A percentile compares a stretch with the other conserved stretches of the same genome.
Conservation (phyloP, 768 basidiomycete species). For the Rhodotorula diobovata region DNA sequence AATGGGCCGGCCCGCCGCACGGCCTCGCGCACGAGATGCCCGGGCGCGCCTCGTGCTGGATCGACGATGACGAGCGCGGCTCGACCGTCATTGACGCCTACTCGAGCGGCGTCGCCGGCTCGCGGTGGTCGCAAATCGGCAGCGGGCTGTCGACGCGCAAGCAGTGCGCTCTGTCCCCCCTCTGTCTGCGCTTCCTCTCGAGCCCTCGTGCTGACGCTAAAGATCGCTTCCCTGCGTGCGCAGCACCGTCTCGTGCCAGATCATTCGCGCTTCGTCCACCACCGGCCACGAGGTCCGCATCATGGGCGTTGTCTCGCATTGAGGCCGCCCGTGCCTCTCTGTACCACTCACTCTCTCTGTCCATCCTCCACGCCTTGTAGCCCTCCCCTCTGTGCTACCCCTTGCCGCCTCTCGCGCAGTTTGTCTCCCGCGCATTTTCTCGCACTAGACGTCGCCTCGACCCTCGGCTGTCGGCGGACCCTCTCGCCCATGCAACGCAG, state of each 20-base stretch:
- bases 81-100: neutral
- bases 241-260: constrained; percentile 13
- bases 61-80: neutral
- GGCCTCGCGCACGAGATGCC: neutral
- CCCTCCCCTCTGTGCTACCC: neutral
- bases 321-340: too few relatives aligned
- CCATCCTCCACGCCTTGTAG: neutral
- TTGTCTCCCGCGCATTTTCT: too few relatives aligned
- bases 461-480: too few relatives aligned
- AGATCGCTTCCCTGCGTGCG: too few relatives aligned
- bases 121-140: neutral
- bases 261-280: neutral
- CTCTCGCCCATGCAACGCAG: too few relatives aligned
- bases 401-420: too few relatives aligned
- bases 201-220: neutral
- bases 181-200: too few relatives aligned
- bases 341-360: too few relatives aligned
- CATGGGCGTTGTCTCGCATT: constrained; percentile 15
- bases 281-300: constrained; percentile 15
- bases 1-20: neutral
- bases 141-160: neutral
- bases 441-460: too few relatives aligned
- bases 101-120: neutral
- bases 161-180: constrained; percentile 7
- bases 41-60: constrained; percentile 10